phyloP scores from a whole-genome alignment of 208 protist species.

The Acanthamoeba triangularis region DNA sequence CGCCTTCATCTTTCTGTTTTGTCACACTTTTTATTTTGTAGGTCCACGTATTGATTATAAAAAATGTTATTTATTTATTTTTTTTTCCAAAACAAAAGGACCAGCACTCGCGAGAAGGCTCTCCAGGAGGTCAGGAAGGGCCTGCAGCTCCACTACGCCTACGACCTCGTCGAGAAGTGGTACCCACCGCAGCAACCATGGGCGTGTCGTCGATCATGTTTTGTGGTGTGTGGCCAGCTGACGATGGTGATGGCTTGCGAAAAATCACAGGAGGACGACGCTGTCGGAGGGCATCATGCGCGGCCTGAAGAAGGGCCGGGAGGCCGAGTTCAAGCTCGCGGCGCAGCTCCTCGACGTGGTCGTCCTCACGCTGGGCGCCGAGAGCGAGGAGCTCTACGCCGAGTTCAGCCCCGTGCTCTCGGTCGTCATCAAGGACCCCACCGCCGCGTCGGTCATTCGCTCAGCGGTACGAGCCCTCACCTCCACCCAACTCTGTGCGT shows the following conservation, averaged over 20 bases:
- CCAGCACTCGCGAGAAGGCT: slow-evolving; percentile 34
- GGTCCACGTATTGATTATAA: too few relatives aligned
- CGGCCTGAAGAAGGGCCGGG: slow-evolving; percentile 60
- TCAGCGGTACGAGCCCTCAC: neutral
- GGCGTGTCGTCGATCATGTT: neutral
- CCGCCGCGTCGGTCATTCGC: neutral
- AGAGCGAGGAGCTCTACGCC: slow-evolving; percentile 56
- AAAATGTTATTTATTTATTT: too few relatives aligned
- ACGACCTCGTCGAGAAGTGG: slow-evolving; percentile 68
- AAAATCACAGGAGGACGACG: neutral
- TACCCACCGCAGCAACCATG: neutral
- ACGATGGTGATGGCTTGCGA: neutral
- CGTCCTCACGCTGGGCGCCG: slow-evolving; percentile 53
- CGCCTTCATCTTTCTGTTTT: neutral
- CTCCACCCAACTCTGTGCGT: neutral
- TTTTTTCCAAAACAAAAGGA: neutral
- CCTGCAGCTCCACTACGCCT: slow-evolving; percentile 29
- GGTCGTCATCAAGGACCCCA: slow-evolving; percentile 44
- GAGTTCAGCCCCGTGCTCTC: slow-evolving; percentile 42
- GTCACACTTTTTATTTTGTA: too few relatives aligned
- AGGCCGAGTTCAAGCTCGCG: slow-evolving; percentile 36
- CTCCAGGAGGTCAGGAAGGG: slow-evolving; percentile 13
- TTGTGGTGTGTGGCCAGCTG: neutral
- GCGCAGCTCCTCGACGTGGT: slow-evolving; percentile 58
- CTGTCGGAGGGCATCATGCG: slow-evolving; percentile 42